Base-by-base conservation (phyloP, 805 yeast species). In the Metschnikowia reukaufii region DNA sequence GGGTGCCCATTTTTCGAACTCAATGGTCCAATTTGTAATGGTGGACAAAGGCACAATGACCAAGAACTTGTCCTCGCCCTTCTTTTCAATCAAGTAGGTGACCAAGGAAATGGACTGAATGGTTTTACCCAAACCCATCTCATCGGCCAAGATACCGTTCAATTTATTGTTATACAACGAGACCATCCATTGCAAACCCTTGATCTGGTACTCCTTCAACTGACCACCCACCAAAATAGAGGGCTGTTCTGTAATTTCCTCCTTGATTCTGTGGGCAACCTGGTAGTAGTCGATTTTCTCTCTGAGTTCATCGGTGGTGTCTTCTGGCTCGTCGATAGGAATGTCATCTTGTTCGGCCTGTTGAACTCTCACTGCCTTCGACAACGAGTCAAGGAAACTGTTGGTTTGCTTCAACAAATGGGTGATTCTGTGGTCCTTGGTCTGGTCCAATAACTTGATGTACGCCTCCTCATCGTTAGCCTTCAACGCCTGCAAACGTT, bases 1-100 rank as follows among this genome's bases (percentile, higher is more conserved):
- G n/a, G 96, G 95, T 0, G 94, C 95, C 95, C 95, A 87, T 65
- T 85, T 85, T 53, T 86, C 94, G 61, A 87, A 87, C 66, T 87
- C 96, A 47, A 85, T 51, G 12, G 87, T 85, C 96, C 96, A 87
- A 62, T 87, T 87, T 1, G 95, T 86, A 35, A 87, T 78, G 0
- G 95, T 88, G 2, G 94, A 86, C 52, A 87, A 72, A 4, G 96
- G 96, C 25, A 87, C 95, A 64, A 87, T 83, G 36, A 87, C 88
- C 60, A 87, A 75, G 56, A 83, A 87, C 47, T 88, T 88, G 27
- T 84, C 88, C 39, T 75, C 77, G 45, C 82, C 77, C 58, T 87
- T 87, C 34, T 66, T 72, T 60, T 87, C 95, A 48, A 78, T 77
- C 45, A 88, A 70, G 60, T 88, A 83, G 1, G 92, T 78, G 17